A percentile compares a stretch with the other conserved stretches of the same genome.
phyloP scores from a whole-genome alignment of 1,284 basidiomycete genomes.

The Waitea zeae region DNA sequence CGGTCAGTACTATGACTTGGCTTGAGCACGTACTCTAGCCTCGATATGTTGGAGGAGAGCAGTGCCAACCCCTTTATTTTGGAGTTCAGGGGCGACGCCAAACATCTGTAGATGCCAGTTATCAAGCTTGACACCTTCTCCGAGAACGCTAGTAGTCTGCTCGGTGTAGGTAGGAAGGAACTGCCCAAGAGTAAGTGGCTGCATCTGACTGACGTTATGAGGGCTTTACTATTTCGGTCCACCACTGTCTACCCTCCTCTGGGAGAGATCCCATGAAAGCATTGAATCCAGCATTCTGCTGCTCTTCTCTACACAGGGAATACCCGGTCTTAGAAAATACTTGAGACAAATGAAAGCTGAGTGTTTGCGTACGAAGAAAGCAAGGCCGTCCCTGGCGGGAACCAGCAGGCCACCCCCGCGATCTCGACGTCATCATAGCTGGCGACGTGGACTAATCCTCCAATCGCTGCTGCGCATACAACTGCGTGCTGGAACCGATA shows the following conservation, averaged over 20 bases:
- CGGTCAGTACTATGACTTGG: background rate
- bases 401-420: conserved; percentile 5
- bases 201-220: background rate
- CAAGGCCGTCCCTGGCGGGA: conserved; percentile 4
- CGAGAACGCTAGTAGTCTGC: conserved; percentile 4
- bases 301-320: conserved; percentile 3
- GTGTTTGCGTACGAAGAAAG: conserved; percentile 4
- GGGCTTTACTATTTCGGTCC: conserved; percentile 6
- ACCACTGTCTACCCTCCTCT: conserved; percentile 4
- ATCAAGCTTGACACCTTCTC: conserved; percentile 7
- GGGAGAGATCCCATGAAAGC: background rate
- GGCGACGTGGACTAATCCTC: conserved; percentile 5
- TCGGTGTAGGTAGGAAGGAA: conserved; percentile 8
- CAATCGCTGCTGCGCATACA: conserved; percentile 1
- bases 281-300: conserved; percentile 5
- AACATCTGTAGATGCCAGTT: conserved; percentile 10
- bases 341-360: background rate
- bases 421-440: conserved; percentile 3
- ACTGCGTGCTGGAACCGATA: conserved; percentile 3
- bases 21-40: background rate
- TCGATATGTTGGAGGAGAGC: conserved; percentile 6
- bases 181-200: conserved; percentile 1
- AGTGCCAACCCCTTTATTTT: conserved; percentile 6
- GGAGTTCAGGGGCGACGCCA: conserved; percentile 6
- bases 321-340: background rate